Conservation (phyloP, 495 filamentous ascomycete genomes). For the Amphirosellinia nigrospora region DNA sequence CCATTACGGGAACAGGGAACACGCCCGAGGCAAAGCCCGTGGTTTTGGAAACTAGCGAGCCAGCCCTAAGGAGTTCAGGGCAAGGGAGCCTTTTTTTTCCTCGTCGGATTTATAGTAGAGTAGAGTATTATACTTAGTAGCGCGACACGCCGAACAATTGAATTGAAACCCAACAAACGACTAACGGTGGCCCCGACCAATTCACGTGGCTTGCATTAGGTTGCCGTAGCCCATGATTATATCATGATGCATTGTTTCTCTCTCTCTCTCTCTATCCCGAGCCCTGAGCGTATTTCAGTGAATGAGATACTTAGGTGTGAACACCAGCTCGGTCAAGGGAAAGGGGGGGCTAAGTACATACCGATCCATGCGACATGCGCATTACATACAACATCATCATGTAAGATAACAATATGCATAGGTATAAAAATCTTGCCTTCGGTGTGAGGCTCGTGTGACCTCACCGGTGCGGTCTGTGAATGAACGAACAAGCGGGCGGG, state of each 20-base stretch:
- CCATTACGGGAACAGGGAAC: background rate
- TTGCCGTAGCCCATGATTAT: background rate
- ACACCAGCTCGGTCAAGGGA: conserved; percentile 4
- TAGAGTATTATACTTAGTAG: too few species aligned
- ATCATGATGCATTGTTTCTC: conserved; percentile 1
- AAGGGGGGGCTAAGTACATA: background rate
- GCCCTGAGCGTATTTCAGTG: background rate
- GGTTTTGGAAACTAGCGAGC: background rate
- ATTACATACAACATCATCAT: too few species aligned
- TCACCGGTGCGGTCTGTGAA: background rate
- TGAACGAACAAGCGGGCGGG: conserved; percentile 1
- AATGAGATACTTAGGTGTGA: background rate
- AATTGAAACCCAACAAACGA: background rate
- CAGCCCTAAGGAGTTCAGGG: background rate
- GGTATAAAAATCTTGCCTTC: conserved; percentile 9
- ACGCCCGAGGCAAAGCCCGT: background rate
- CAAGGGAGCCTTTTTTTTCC: conserved; percentile 15
- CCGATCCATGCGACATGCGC: background rate
- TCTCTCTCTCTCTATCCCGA: too few species aligned
- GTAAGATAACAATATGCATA: conserved; percentile 2
- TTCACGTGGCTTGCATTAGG: conserved; percentile 27
- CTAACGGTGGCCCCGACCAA: background rate
- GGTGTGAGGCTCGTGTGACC: conserved; percentile 25
- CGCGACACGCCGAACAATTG: background rate
- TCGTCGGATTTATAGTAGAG: conserved; percentile 9